Conservation (phyloP, 768 basidiomycete genomes). For the Boletus sp. region DNA sequence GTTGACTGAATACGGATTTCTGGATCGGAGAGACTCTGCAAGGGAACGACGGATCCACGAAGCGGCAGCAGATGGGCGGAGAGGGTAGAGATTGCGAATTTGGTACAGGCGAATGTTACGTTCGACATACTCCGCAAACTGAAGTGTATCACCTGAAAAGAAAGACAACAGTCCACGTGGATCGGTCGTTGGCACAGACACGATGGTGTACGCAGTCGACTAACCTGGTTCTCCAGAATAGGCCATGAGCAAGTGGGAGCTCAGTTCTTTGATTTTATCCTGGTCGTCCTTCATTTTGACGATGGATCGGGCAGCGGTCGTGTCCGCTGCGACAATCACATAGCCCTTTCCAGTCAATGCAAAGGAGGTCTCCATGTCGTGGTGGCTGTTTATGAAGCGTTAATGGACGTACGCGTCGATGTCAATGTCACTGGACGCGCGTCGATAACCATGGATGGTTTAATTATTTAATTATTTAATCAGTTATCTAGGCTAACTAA, state of each 20-base stretch:
- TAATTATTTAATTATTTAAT: conserved; percentile 15
- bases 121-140: conserved; percentile 95
- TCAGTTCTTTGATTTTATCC: conserved; percentile 93
- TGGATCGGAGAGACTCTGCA: conserved; percentile 85
- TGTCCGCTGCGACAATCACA: conserved; percentile 90
- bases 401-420: conserved; percentile 20
- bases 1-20: conserved; percentile 88
- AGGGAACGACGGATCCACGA: conserved; percentile 93
- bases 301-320: conserved; percentile 84
- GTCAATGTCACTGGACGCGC: conserved; percentile 24
- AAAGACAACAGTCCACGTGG: background rate
- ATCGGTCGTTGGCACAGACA: background rate
- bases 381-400: conserved; percentile 12
- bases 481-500: background rate
- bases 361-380: conserved; percentile 85
- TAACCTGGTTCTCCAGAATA: conserved; percentile 89
- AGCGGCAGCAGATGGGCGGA: conserved; percentile 88
- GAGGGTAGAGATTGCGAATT: conserved; percentile 87
- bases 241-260: conserved; percentile 91
- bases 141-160: conserved; percentile 82
- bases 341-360: conserved; percentile 92
- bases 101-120: conserved; percentile 95
- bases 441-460: conserved; percentile 17
- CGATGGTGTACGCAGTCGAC: conserved; percentile 23
- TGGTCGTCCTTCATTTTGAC: conserved; percentile 97